These are phyloP conservation scores for Sechiopsis laciniata DNA, from an alignment of 306 rosid genomes.

Conservation along the genomic window DNA sequence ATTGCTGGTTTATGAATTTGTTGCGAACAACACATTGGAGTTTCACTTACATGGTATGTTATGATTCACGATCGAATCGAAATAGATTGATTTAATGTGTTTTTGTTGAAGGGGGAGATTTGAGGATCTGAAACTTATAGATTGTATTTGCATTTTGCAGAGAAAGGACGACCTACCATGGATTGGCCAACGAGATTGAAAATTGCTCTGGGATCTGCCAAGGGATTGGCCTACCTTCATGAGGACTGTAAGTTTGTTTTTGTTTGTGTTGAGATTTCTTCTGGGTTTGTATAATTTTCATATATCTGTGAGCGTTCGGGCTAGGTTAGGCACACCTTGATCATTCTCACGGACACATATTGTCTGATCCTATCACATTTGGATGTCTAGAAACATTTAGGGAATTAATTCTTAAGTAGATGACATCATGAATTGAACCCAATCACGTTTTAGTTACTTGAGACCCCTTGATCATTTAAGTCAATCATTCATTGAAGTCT, in stretches of 20 bases:
- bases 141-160: constrained; percentile 37
- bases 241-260: constrained; percentile 73
- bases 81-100: not conserved
- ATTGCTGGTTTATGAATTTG: constrained; percentile 88
- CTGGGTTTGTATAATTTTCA: not conserved
- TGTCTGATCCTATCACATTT: too few species aligned
- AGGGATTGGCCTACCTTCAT: constrained; percentile 92
- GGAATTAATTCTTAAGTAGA: too few species aligned
- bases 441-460: too few species aligned
- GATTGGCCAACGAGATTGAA: constrained; percentile 78
- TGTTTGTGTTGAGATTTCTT: constrained; percentile 6
- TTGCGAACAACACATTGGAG: constrained; percentile 78
- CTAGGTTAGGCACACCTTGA: too few species aligned
- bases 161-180: constrained; percentile 80
- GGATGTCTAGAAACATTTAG: too few species aligned
- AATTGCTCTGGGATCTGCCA: constrained; percentile 89
- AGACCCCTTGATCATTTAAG: too few species aligned
- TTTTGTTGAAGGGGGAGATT: too few species aligned
- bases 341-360: too few species aligned
- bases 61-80: constrained; percentile 1
- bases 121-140: constrained; percentile 18
- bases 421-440: too few species aligned
- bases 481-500: not conserved
- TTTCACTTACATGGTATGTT: constrained; percentile 80
- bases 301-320: too few species aligned